A percentile compares a stretch with the other conserved stretches of the same genome.
These are phyloP conservation scores for Epichloe sp. DNA, from an alignment of 2,329 filamentous ascomycete species.

Conservation along the genomic window DNA sequence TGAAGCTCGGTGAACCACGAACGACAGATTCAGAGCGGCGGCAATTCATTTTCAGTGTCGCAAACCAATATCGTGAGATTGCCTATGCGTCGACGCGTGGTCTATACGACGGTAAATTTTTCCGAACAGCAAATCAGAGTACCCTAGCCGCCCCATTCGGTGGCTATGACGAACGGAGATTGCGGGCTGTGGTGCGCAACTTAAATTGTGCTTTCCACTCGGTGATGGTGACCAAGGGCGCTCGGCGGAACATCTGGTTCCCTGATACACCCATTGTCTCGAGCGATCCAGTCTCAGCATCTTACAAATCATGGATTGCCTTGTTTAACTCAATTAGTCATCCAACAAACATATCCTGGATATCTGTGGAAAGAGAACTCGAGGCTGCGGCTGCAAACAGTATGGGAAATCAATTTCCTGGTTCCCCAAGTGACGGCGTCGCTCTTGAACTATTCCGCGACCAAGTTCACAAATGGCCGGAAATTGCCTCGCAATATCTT, in stretches of 20 bases:
- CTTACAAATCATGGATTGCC: neutral
- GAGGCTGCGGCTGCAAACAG: neutral
- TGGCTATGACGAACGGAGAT: neutral
- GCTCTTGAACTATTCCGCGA: neutral
- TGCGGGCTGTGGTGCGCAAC: neutral
- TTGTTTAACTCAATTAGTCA: neutral
- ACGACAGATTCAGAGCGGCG: neutral
- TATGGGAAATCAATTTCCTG: neutral
- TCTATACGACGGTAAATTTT: neutral
- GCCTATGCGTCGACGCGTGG: neutral
- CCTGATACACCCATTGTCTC: neutral
- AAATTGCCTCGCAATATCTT: neutral
- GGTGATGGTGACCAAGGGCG: neutral
- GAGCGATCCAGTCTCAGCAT: neutral
- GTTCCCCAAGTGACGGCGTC: neutral
- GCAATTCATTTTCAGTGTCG: neutral
- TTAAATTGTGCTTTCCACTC: neutral
- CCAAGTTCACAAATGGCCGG: neutral
- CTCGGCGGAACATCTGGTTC: neutral
- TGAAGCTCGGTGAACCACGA: neutral
- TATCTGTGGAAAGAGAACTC: neutral
- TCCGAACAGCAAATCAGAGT: neutral
- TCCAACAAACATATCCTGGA: neutral
- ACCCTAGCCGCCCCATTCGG: too few species aligned
- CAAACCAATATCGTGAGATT: neutral